Evolutionary conservation across 257 asterid genomes (phyloP).

Genomic region (Nicotiana tabacum): DNA sequence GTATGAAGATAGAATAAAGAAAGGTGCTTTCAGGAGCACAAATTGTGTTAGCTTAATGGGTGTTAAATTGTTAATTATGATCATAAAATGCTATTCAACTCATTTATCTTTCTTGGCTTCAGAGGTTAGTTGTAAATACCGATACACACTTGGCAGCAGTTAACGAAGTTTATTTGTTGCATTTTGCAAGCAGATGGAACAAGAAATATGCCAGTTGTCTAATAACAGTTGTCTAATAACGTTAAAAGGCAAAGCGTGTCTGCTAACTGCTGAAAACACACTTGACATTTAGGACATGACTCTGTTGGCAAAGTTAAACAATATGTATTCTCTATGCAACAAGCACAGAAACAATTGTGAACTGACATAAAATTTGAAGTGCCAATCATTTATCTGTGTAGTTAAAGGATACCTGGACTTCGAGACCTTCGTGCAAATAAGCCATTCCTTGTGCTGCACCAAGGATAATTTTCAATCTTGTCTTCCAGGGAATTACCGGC

Average conservation of each 20-base stretch:
- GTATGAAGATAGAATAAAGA: neutral
- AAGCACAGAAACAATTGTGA: neutral
- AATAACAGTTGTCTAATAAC: neutral
- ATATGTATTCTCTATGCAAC: neutral
- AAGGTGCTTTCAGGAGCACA: neutral
- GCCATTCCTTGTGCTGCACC: slow-evolving; percentile 95
- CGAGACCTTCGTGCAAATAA: slow-evolving; percentile 78
- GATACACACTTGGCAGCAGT: neutral
- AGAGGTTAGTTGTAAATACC: neutral
- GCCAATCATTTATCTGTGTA: neutral
- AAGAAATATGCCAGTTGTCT: neutral
- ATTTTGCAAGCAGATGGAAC: neutral
- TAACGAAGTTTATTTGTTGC: neutral
- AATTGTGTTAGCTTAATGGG: neutral
- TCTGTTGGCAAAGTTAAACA: neutral
- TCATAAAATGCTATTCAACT: neutral
- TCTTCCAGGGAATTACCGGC: slow-evolving; percentile 66
- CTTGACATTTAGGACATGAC: neutral
- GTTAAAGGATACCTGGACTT: slow-evolving; percentile 48
- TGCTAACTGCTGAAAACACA: neutral
- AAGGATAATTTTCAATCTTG: slow-evolving; percentile 63
- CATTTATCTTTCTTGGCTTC: neutral
- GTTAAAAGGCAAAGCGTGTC: neutral
- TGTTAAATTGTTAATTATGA: neutral
- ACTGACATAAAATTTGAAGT: neutral